phyloP scores from a whole-genome alignment of 2,329 filamentous ascomycete genomes.

The Cercospora sp. region DNA sequence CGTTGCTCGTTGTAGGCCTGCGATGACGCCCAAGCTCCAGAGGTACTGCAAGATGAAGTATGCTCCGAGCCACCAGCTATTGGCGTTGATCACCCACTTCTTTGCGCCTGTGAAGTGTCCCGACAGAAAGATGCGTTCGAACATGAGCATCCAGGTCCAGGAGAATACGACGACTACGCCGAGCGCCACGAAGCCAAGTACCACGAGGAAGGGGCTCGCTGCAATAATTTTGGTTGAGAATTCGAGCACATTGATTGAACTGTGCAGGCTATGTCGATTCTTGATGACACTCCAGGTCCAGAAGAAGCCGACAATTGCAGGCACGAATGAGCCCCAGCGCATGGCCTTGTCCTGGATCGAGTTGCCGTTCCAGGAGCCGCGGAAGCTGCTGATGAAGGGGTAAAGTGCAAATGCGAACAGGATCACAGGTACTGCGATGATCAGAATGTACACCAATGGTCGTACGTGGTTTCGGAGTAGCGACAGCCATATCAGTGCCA shows the following conservation, averaged over 20 bases:
- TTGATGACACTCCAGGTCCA: slow-evolving; percentile 85
- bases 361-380: slow-evolving; percentile 70
- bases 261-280: slow-evolving; percentile 76
- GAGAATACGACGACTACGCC: slow-evolving; percentile 80
- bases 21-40: slow-evolving; percentile 87
- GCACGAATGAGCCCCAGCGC: slow-evolving; percentile 81
- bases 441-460: slow-evolving; percentile 75
- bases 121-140: slow-evolving; percentile 91
- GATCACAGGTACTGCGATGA: slow-evolving; percentile 82
- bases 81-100: slow-evolving; percentile 79
- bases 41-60: slow-evolving; percentile 94
- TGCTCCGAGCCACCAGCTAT: slow-evolving; percentile 92
- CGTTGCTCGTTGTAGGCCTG: slow-evolving; percentile 84
- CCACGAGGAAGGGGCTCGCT: slow-evolving; percentile 77
- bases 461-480: slow-evolving; percentile 84
- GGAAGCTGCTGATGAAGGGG: slow-evolving; percentile 85
- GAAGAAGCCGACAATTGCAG: slow-evolving; percentile 68
- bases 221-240: slow-evolving; percentile 86
- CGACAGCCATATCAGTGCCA: slow-evolving; percentile 88
- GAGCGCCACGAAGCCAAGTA: slow-evolving; percentile 79
- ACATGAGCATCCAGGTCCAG: slow-evolving; percentile 96
- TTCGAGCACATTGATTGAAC: slow-evolving; percentile 84
- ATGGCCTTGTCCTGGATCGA: slow-evolving; percentile 85
- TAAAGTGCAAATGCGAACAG: slow-evolving; percentile 89
- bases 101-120: slow-evolving; percentile 66